Percentiles rank a stretch among this genome's conserved stretches.
Evolutionary conservation across 768 basidiomycete species (phyloP).

Genomic region (Tephrocybe sp.): DNA sequence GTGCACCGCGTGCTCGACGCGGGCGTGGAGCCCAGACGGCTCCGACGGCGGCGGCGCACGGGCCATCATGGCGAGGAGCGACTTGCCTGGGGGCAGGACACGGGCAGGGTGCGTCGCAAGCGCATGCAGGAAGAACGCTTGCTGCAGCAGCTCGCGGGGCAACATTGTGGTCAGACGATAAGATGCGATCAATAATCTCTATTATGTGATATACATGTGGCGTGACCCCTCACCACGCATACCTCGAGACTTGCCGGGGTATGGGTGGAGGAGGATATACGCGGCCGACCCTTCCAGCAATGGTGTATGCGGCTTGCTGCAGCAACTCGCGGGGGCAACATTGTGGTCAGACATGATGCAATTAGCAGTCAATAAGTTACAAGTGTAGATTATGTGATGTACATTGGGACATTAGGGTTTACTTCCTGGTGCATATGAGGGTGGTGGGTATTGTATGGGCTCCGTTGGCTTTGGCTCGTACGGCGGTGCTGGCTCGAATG

Average conservation of each 20-base stretch:
- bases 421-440: conserved; percentile 12
- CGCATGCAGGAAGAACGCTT: conserved; percentile 66
- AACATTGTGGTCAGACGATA: conserved; percentile 24
- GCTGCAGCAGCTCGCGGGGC: conserved; percentile 57
- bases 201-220: too few relatives aligned
- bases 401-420: too few relatives aligned
- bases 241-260: too few relatives aligned
- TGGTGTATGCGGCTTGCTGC: too few relatives aligned
- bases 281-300: too few relatives aligned
- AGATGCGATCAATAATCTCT: not conserved
- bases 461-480: conserved; percentile 2
- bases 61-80: conserved; percentile 62
- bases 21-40: conserved; percentile 27
- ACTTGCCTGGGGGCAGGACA: conserved; percentile 72
- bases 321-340: too few relatives aligned
- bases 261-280: too few relatives aligned
- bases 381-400: too few relatives aligned
- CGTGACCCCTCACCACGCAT: too few relatives aligned
- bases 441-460: conserved; percentile 16
- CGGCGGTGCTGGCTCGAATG: conserved; percentile 14
- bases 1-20: conserved; percentile 57
- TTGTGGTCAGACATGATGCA: too few relatives aligned
- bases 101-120: conserved; percentile 60
- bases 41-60: conserved; percentile 4
- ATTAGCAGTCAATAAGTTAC: too few relatives aligned